A percentile compares a stretch with the other conserved stretches of the same genome.
Evolutionary conservation across 345 rosid genomes (phyloP).

Genomic region (Sonneratia alba): DNA sequence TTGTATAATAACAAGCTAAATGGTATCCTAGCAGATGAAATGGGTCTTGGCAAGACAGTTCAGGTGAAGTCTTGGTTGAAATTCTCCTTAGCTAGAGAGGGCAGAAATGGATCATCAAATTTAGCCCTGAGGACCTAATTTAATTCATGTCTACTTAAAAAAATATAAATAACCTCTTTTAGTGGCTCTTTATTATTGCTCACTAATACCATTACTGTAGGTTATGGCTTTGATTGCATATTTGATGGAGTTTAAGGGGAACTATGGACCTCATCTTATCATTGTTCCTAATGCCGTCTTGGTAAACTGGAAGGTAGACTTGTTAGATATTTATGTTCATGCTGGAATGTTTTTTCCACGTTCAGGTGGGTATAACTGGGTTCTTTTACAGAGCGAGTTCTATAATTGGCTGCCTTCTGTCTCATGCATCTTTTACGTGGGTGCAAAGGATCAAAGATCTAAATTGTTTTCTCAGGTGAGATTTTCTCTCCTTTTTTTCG

Average conservation of each 20-base stretch:
- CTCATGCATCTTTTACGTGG: slow-evolving; percentile 94
- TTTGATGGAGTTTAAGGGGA: slow-evolving; percentile 98
- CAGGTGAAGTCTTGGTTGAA: slow-evolving; percentile 47
- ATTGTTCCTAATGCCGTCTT: slow-evolving; percentile 98
- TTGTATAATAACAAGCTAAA: slow-evolving; percentile 94
- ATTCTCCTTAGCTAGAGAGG: neutral
- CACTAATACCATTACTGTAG: slow-evolving; percentile 29
- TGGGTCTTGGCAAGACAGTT: slow-evolving; percentile 99
- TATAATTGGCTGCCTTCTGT: slow-evolving; percentile 93
- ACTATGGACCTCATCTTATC: slow-evolving; percentile 99
- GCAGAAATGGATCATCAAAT: neutral
- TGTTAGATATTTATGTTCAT: slow-evolving; percentile 1
- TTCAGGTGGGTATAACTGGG: slow-evolving; percentile 12
- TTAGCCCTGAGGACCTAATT: neutral
- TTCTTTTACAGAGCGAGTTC: slow-evolving; percentile 76
- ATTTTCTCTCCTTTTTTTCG: slow-evolving; percentile 4
- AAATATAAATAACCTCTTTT: neutral
- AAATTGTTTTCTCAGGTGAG: slow-evolving; percentile 92
- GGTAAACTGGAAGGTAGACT: slow-evolving; percentile 97
- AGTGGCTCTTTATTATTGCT: slow-evolving; percentile 5
- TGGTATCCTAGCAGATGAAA: slow-evolving; percentile 99
- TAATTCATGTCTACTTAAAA: neutral
- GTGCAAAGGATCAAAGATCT: slow-evolving; percentile 86
- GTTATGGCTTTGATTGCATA: slow-evolving; percentile 99
- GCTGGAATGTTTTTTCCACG: slow-evolving; percentile 7